phyloP scores from a whole-genome alignment of 768 basidiomycete species.

The Boletus subcaerulescens region DNA sequence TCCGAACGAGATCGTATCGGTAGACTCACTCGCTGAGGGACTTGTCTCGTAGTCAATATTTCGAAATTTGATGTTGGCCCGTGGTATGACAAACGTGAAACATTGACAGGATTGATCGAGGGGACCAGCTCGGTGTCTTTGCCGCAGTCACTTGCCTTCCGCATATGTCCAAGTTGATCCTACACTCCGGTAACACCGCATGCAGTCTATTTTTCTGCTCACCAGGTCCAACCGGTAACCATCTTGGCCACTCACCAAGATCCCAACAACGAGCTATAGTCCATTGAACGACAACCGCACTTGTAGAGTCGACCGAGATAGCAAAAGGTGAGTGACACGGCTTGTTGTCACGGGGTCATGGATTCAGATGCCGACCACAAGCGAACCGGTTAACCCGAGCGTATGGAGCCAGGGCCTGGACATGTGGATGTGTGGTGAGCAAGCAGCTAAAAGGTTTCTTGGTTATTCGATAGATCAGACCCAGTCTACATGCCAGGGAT shows the following conservation, averaged over 20 bases:
- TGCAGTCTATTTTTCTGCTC: constrained; percentile 27
- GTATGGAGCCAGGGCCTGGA: background rate
- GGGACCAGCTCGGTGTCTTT: constrained; percentile 27
- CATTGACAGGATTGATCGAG: constrained; percentile 43
- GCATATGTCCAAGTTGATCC: constrained; percentile 40
- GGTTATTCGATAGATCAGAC: too few relatives aligned
- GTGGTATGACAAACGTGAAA: constrained; percentile 40
- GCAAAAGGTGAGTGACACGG: background rate
- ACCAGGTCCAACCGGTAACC: background rate
- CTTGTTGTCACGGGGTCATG: too few relatives aligned
- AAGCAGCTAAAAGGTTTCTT: too few relatives aligned
- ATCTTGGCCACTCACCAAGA: constrained; percentile 6
- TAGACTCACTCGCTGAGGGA: background rate
- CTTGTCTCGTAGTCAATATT: constrained; percentile 6
- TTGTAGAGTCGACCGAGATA: too few relatives aligned
- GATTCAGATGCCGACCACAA: background rate
- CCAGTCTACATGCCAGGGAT: too few relatives aligned
- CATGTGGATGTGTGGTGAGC: background rate
- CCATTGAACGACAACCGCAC: background rate
- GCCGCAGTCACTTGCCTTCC: constrained; percentile 23
- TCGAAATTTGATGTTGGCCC: constrained; percentile 10
- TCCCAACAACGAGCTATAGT: too few relatives aligned
- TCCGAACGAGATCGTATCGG: background rate
- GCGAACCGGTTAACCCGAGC: background rate
- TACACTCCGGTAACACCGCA: constrained; percentile 34